Percentiles rank a stretch among this genome's conserved stretches.
Evolutionary conservation across 2,329 filamentous ascomycete species (phyloP).

Genomic region (Elsinoe ampelina): DNA sequence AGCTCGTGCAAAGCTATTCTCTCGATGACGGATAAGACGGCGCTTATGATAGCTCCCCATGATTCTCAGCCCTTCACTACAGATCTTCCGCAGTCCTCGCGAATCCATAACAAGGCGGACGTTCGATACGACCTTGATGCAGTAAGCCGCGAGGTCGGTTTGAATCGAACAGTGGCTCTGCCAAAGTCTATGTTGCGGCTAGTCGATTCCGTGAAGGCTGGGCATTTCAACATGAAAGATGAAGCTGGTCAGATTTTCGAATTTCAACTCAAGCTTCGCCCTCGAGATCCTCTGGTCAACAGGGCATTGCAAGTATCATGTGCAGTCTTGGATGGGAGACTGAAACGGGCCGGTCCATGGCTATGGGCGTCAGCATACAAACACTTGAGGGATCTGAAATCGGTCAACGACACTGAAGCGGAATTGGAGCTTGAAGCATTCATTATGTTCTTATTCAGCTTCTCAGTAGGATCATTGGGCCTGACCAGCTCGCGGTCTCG

Average conservation of each 20-base stretch:
- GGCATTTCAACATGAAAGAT: slow-evolving; percentile 21
- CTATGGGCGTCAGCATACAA: slow-evolving; percentile 23
- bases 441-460: slow-evolving; percentile 14
- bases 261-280: slow-evolving; percentile 22
- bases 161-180: slow-evolving; percentile 20
- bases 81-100: background rate
- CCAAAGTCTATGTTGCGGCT: slow-evolving; percentile 15
- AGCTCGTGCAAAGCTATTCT: background rate
- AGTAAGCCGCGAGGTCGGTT: slow-evolving; percentile 19
- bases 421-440: slow-evolving; percentile 15
- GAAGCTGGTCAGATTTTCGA: slow-evolving; percentile 23
- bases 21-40: background rate
- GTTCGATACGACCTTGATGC: slow-evolving; percentile 5
- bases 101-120: slow-evolving; percentile 1
- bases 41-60: slow-evolving; percentile 11
- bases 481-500: background rate
- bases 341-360: slow-evolving; percentile 19
- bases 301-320: slow-evolving; percentile 23
- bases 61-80: slow-evolving; percentile 11
- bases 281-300: slow-evolving; percentile 19
- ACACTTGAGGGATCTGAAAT: background rate
- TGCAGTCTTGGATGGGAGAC: slow-evolving; percentile 20
- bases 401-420: background rate
- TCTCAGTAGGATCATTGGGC: slow-evolving; percentile 15
- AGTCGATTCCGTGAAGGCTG: slow-evolving; percentile 18